phyloP scores from a whole-genome alignment of 2,329 filamentous ascomycete genomes.

The Fusarium goolgardi region DNA sequence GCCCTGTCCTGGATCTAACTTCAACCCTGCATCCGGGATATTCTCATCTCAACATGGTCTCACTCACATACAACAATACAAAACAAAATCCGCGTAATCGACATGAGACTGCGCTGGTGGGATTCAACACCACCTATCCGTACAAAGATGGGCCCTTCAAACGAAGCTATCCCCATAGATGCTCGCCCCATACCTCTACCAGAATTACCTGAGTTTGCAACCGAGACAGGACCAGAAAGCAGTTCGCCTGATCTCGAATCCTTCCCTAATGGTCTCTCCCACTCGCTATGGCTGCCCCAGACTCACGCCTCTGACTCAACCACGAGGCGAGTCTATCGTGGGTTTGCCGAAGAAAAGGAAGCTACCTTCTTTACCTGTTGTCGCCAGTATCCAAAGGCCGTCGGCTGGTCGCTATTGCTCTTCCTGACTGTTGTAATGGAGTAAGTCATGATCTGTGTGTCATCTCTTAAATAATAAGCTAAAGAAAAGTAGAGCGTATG shows the following conservation, averaged over 20 bases:
- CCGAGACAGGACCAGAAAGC: constrained; percentile 7
- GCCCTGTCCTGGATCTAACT: not conserved
- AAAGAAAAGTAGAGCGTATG: constrained; percentile 31
- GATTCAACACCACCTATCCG: constrained; percentile 28
- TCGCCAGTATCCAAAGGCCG: constrained; percentile 43
- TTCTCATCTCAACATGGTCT: constrained; percentile 29
- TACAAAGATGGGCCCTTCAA: constrained; percentile 30
- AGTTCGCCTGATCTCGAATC: constrained; percentile 25
- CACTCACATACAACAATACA: constrained; percentile 23
- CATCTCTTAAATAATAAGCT: not conserved
- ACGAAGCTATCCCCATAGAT: constrained; percentile 30
- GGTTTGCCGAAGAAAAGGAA: constrained; percentile 37
- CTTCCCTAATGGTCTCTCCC: constrained; percentile 15
- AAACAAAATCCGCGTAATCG: constrained; percentile 24
- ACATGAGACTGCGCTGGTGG: constrained; percentile 36
- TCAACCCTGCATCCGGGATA: not conserved
- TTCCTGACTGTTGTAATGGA: constrained; percentile 46
- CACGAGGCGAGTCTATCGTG: constrained; percentile 34
- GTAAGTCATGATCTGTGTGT: constrained; percentile 2
- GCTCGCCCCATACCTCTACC: constrained; percentile 32
- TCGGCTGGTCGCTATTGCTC: constrained; percentile 42
- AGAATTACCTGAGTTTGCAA: constrained; percentile 32
- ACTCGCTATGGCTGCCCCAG: constrained; percentile 30
- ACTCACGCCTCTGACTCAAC: constrained; percentile 35
- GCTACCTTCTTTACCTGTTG: constrained; percentile 36